A percentile compares a stretch with the other conserved stretches of the same genome.
Evolutionary conservation across 2,329 filamentous ascomycete genomes (phyloP).

Genomic region (Epichloe uncinata): DNA sequence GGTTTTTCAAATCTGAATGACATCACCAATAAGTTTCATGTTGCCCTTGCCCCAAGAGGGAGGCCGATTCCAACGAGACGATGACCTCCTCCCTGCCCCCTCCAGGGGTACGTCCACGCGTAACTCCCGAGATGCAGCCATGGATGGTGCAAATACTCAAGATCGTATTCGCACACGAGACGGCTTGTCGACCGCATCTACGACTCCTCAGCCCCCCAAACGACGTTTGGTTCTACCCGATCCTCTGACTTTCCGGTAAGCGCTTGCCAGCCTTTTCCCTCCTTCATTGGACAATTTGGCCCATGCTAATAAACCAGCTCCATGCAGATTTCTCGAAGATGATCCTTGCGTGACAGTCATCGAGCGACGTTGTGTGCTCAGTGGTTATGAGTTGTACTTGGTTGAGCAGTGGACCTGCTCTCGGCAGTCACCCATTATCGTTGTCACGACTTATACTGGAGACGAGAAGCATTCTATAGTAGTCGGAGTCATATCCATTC

Average conservation of each 20-base stretch:
- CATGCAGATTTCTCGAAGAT: slow-evolving; percentile 62
- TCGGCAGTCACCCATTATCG: slow-evolving; percentile 73
- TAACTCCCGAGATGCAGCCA: neutral
- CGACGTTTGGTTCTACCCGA: slow-evolving; percentile 44
- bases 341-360: slow-evolving; percentile 65
- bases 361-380: slow-evolving; percentile 53
- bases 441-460: slow-evolving; percentile 88
- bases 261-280: slow-evolving; percentile 6
- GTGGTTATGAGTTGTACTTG: slow-evolving; percentile 84
- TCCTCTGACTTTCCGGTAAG: slow-evolving; percentile 41
- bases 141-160: slow-evolving; percentile 1
- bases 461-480: slow-evolving; percentile 66
- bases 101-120: neutral
- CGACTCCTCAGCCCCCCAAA: slow-evolving; percentile 17
- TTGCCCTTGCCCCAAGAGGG: slow-evolving; percentile 6
- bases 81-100: slow-evolving; percentile 2
- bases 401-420: slow-evolving; percentile 98
- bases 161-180: slow-evolving; percentile 5
- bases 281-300: no score
- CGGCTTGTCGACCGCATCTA: slow-evolving; percentile 4
- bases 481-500: slow-evolving; percentile 70
- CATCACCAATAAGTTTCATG: slow-evolving; percentile 6
- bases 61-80: slow-evolving; percentile 5
- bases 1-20: slow-evolving; percentile 3
- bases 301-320: slow-evolving; percentile 3